Percentiles rank a stretch among this genome's conserved stretches.
phyloP scores from a whole-genome alignment of 768 basidiomycete genomes.

The Albatrellus ellisii region DNA sequence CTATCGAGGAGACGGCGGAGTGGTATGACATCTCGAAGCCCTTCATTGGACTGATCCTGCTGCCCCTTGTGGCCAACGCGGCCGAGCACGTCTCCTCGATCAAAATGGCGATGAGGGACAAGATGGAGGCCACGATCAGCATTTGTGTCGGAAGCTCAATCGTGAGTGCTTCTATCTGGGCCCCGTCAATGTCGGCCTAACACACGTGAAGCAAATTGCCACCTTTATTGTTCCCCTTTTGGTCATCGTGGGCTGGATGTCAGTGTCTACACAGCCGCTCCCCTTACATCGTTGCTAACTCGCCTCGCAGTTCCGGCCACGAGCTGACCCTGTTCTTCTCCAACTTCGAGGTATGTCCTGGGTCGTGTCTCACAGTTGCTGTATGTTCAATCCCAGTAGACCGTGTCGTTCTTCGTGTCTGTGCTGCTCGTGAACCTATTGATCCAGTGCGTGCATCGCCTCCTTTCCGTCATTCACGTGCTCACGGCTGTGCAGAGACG shows the following conservation, averaged over 20 bases:
- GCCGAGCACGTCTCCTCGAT: conserved; percentile 80
- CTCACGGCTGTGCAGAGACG: conserved; percentile 36
- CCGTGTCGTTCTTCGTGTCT: conserved; percentile 75
- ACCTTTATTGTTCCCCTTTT: conserved; percentile 78
- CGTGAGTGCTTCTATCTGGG: conserved; percentile 28
- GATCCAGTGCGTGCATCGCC: conserved; percentile 37
- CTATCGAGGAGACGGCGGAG: conserved; percentile 83
- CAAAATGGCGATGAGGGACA: conserved; percentile 79
- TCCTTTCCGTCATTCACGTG: background rate
- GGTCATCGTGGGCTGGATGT: conserved; percentile 83
- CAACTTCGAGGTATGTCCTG: conserved; percentile 59
- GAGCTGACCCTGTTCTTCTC: conserved; percentile 73
- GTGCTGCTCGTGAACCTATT: conserved; percentile 82
- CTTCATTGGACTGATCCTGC: conserved; percentile 77
- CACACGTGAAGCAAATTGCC: conserved; percentile 55
- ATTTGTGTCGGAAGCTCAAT: conserved; percentile 77
- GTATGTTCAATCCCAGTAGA: conserved; percentile 27
- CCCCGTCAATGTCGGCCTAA: background rate
- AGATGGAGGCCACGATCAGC: conserved; percentile 63
- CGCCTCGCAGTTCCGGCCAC: conserved; percentile 38
- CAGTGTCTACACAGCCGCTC: conserved; percentile 23
- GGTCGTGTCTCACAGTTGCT: background rate
- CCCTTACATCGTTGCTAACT: conserved; percentile 3
- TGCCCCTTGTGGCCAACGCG: conserved; percentile 80
- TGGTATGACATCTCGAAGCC: conserved; percentile 71